Base-by-base conservation (phyloP, 192 early-diverging fungal genomes). In the Umbelopsis sp. region DNA sequence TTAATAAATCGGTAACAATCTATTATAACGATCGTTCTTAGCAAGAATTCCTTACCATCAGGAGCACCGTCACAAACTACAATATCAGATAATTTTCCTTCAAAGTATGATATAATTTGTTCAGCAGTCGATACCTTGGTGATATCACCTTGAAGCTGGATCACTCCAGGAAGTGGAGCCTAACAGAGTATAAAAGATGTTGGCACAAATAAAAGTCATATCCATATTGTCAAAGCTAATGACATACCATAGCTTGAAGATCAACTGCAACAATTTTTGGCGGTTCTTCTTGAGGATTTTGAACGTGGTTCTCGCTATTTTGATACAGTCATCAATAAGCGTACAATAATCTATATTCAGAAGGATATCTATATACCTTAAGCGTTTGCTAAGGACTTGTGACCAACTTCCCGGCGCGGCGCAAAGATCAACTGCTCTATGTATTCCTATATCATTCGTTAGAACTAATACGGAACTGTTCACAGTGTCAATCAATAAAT, bases 381-480 rank as follows among this genome's bases (percentile, higher is more conserved):
- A 82, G 65, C 85, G 84, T 56, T 84, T 84, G 72, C 85, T 87
- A 22, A 92, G 82, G 9, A 99, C 97, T 80, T 99, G 97, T 31
- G 91, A 94, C 97, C 97, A 99, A 83, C 92, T 94, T 26, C 97
- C 97, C 0, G 96, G 96, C 4, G 97, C 96, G 3, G 98, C 97
- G 74, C 98, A 99, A 51, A 99, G 86, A 85, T 99, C 98, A 32
- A 99, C 98, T 21, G 91, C 92, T 66, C 90, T 79, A 20, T 84
- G 89, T 21, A 98, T 94, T n/a, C 90, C 89, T 84, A 79, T 22
- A 20, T 43, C 17, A 26, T 31, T 14, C 7, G 7, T 66, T 41
- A 65, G 14, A 50, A 0, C 20, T 44, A 7, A 7, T 44, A 3
- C 4, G 24, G 16, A 56, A 45, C 16, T 52, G 5, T 25, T 26